Evolutionary conservation across 257 asterid species (phyloP).

Genomic region (Petunia secreta): DNA sequence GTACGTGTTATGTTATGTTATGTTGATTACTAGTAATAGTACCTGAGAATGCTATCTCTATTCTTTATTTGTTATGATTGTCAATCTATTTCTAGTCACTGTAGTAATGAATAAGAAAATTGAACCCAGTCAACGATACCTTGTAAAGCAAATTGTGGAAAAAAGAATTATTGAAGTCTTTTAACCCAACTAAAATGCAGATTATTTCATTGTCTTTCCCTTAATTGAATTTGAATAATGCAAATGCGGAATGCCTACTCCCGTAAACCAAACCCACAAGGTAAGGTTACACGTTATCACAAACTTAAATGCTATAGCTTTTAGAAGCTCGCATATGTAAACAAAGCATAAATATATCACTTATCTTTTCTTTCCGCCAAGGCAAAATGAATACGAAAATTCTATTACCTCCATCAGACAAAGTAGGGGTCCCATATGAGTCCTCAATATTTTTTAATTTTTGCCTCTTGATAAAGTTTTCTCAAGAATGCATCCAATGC

Average conservation of each 20-base stretch:
- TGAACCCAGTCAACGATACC: background rate
- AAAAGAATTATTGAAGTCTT: background rate
- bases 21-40: background rate
- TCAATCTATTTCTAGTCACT: conserved; percentile 8
- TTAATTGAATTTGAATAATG: background rate
- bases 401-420: conserved; percentile 1
- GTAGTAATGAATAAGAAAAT: conserved; percentile 5
- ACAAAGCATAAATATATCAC: background rate
- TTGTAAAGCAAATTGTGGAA: background rate
- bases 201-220: background rate
- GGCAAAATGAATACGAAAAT: background rate
- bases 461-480: background rate
- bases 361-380: background rate
- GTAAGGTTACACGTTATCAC: background rate
- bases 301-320: background rate
- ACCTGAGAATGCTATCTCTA: background rate
- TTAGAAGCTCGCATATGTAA: conserved; percentile 1
- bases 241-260: background rate
- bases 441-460: background rate
- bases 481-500: background rate
- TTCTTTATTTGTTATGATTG: background rate
- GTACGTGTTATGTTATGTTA: background rate
- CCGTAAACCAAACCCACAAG: background rate
- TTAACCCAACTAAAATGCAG: background rate
- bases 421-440: background rate